These are phyloP conservation scores for Neurospora sp. DNA, from an alignment of 495 filamentous ascomycete species.

Conservation along the genomic window DNA sequence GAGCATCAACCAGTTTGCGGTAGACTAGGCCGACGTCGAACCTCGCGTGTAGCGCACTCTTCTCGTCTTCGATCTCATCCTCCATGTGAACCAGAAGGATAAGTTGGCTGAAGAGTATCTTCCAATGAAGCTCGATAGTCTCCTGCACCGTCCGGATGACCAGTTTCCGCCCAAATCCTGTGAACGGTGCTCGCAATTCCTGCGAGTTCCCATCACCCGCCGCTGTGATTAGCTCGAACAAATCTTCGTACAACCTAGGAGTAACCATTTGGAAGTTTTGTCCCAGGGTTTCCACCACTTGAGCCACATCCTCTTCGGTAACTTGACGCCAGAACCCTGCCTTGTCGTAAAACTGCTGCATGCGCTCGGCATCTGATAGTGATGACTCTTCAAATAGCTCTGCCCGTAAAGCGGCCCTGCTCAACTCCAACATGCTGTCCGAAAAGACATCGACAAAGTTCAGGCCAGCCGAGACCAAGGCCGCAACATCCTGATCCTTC, in stretches of 20 bases:
- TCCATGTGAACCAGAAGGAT: constrained; percentile 76
- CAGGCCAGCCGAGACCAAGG: constrained; percentile 48
- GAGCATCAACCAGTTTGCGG: constrained; percentile 48
- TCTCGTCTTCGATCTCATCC: constrained; percentile 57
- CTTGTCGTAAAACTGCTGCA: constrained; percentile 60
- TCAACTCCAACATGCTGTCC: constrained; percentile 49
- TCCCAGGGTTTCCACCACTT: constrained; percentile 45
- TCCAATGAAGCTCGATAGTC: constrained; percentile 54
- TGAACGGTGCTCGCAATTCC: constrained; percentile 37
- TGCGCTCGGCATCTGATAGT: constrained; percentile 54
- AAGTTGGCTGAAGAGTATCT: constrained; percentile 68
- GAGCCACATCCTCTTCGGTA: constrained; percentile 54
- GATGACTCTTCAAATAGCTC: constrained; percentile 64
- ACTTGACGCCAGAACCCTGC: constrained; percentile 63
- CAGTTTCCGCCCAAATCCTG: constrained; percentile 59
- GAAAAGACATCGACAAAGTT: constrained; percentile 52
- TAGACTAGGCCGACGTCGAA: constrained; percentile 64
- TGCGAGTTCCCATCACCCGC: constrained; percentile 30
- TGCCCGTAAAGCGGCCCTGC: constrained; percentile 45
- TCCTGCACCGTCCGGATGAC: constrained; percentile 71
- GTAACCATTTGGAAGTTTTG: constrained; percentile 44
- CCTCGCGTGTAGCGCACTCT: constrained; percentile 40
- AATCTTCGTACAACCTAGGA: constrained; percentile 41
- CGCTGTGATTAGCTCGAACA: constrained; percentile 30
- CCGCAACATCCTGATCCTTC: constrained; percentile 25